Percentiles rank a stretch among this genome's conserved stretches.
These are phyloP conservation scores for Inonotus hispidus DNA, from an alignment of 1,284 basidiomycete genomes.

Conservation along the genomic window DNA sequence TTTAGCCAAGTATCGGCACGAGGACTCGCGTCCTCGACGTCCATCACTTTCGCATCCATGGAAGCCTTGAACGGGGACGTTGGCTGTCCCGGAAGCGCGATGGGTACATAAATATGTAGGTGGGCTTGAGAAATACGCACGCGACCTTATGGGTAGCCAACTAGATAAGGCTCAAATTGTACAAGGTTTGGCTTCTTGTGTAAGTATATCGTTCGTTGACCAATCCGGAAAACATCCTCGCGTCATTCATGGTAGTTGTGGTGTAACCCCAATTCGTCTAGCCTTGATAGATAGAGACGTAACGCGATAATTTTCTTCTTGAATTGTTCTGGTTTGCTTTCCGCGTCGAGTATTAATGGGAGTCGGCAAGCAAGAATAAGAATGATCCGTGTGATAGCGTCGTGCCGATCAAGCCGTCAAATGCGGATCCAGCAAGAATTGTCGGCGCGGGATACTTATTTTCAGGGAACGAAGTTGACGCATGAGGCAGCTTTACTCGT, in stretches of 20 bases:
- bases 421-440: too few species aligned
- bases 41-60: background rate
- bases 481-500: too few species aligned
- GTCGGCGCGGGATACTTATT: too few species aligned
- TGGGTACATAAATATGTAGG: background rate
- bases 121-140: background rate
- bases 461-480: too few species aligned
- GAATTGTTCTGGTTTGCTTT: background rate
- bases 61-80: too few species aligned
- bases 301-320: background rate
- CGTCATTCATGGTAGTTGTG: background rate
- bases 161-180: background rate
- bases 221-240: background rate
- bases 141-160: background rate
- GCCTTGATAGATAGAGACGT: background rate
- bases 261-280: background rate
- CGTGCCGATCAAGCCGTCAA: slow-evolving; percentile 3
- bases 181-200: background rate
- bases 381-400: background rate
- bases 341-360: too few species aligned
- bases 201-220: background rate
- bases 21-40: background rate
- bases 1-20: background rate
- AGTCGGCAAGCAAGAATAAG: background rate
- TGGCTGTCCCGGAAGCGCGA: background rate